A percentile compares a stretch with the other conserved stretches of the same genome.
Evolutionary conservation across 345 rosid genomes (phyloP).

Genomic region (Citrus australasica): DNA sequence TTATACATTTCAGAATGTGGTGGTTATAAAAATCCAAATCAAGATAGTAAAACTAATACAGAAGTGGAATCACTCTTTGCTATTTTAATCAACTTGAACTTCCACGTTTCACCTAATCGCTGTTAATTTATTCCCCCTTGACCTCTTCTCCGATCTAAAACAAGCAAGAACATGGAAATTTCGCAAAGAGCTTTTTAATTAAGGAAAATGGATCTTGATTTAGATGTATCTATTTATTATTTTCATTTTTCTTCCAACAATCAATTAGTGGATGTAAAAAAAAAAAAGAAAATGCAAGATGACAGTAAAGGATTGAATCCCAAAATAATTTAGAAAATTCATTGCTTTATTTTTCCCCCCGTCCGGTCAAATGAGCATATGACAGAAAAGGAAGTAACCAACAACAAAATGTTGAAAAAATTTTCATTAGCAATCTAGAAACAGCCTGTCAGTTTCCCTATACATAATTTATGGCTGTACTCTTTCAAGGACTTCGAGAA

Average conservation of each 20-base stretch:
- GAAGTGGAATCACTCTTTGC: not conserved
- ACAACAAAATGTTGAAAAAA: conserved; percentile 9
- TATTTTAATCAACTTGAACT: not conserved
- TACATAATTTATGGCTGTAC: not conserved
- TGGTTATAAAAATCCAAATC: not conserved
- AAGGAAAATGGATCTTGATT: not conserved
- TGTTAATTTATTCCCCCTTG: not conserved
- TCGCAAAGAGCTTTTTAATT: not conserved
- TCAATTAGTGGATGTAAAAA: too few species aligned
- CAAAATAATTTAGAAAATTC: too few species aligned
- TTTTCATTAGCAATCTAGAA: conserved; percentile 1
- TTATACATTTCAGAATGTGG: not conserved
- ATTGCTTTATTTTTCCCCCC: too few species aligned
- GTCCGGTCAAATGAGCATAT: not conserved
- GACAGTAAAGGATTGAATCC: too few species aligned
- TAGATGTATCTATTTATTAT: too few species aligned
- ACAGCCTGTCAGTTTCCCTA: conserved; percentile 4
- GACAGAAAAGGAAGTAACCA: conserved; percentile 2
- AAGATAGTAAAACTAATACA: not conserved
- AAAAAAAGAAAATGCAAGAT: too few species aligned
- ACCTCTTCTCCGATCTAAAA: not conserved
- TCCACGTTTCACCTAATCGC: not conserved
- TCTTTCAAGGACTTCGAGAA: not conserved
- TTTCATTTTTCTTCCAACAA: too few species aligned
- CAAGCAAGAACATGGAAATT: not conserved